Conservation (phyloP, 192 early-diverging fungal genomes). For the Gamsiella multidivaricata region DNA sequence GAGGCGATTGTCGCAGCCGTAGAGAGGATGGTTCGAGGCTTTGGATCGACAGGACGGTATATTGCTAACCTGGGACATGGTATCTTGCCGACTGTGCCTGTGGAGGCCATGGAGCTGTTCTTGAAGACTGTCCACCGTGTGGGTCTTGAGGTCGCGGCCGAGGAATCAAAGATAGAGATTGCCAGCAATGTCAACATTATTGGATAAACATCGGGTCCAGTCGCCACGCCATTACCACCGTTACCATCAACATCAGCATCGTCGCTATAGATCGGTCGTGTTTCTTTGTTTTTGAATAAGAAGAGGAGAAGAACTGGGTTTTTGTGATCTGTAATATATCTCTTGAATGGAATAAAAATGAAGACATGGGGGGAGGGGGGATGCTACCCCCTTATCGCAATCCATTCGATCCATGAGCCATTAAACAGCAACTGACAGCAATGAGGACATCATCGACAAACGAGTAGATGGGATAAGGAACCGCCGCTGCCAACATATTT, state of each 20-base stretch:
- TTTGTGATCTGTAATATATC: too few relatives aligned
- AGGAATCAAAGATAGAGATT: constrained; percentile 14
- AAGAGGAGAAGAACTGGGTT: too few relatives aligned
- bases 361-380: too few relatives aligned
- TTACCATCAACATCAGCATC: too few relatives aligned
- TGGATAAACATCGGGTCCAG: constrained; percentile 8
- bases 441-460: neutral
- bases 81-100: constrained; percentile 87
- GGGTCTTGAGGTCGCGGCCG: constrained; percentile 59
- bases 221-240: too few relatives aligned
- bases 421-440: too few relatives aligned
- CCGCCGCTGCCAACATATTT: too few relatives aligned
- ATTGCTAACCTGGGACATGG: constrained; percentile 99
- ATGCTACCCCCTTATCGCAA: too few relatives aligned
- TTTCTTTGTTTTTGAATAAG: too few relatives aligned
- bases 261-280: too few relatives aligned
- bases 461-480: neutral
- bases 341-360: too few relatives aligned
- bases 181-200: constrained; percentile 16
- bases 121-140: constrained; percentile 75
- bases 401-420: too few relatives aligned
- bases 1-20: constrained; percentile 80
- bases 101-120: constrained; percentile 75
- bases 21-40: constrained; percentile 81
- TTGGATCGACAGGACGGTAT: constrained; percentile 77